These are phyloP conservation scores for Myriosclerotinia curreyana DNA, from an alignment of 2,329 filamentous ascomycete genomes.

Conservation along the genomic window DNA sequence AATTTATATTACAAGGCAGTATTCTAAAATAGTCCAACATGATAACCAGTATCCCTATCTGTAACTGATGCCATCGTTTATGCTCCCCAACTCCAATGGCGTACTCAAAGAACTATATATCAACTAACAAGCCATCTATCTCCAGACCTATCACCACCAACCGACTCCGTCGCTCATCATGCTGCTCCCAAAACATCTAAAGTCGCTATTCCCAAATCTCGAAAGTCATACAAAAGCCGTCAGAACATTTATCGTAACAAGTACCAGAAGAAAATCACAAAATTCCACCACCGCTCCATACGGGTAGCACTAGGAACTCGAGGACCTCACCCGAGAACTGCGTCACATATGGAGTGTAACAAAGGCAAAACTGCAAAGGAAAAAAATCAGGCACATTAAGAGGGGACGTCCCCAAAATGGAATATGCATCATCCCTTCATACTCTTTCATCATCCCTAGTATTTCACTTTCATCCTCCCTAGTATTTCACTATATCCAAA, in stretches of 20 bases:
- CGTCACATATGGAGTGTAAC: not conserved
- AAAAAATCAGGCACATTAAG: not conserved
- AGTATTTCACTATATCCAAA: not conserved
- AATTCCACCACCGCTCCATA: not conserved
- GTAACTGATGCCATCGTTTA: not conserved
- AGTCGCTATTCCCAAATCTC: too few species aligned
- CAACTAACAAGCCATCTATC: not conserved
- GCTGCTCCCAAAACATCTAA: not conserved
- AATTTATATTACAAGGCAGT: accelerated
- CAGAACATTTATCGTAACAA: too few species aligned
- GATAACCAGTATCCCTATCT: not conserved
- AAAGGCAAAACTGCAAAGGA: not conserved
- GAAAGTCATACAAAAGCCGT: not conserved
- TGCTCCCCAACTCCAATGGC: too few species aligned
- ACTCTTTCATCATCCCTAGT: not conserved
- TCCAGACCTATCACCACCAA: not conserved
- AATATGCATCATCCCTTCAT: not conserved
- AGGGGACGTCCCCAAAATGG: not conserved
- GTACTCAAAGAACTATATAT: not conserved
- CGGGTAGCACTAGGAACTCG: not conserved
- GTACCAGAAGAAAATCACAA: not conserved
- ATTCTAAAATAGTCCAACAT: too few species aligned
- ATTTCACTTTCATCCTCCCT: not conserved
- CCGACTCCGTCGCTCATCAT: not conserved
- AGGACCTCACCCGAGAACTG: not conserved